Percentiles rank a stretch among this genome's conserved stretches.
phyloP scores from a whole-genome alignment of 805 yeast species.

The Dipodascopsis uninucleata region DNA sequence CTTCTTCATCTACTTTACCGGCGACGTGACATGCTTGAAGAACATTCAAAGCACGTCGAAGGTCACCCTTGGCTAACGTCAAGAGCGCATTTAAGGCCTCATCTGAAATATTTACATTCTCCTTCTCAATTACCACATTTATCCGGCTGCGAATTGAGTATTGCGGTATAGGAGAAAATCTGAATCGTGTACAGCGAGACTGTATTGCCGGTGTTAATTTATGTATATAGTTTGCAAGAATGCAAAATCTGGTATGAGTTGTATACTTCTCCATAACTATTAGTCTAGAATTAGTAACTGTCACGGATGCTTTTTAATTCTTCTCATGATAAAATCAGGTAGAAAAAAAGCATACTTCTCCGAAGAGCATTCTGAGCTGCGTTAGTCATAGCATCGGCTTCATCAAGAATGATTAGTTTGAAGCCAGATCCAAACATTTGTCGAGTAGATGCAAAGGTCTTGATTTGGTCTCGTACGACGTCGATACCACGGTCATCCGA shows the following conservation, averaged over 20 bases:
- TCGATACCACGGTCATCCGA: slow-evolving; percentile 97
- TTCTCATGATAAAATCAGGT: slow-evolving; percentile 66
- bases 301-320: slow-evolving; percentile 49
- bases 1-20: slow-evolving; percentile 38
- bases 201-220: slow-evolving; percentile 91
- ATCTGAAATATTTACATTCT: slow-evolving; percentile 53
- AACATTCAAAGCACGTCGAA: slow-evolving; percentile 92
- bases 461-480: slow-evolving; percentile 95
- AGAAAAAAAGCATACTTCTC: slow-evolving; percentile 63
- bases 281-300: neutral
- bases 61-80: slow-evolving; percentile 82
- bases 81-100: slow-evolving; percentile 67
- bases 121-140: slow-evolving; percentile 63
- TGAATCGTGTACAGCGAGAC: slow-evolving; percentile 91
- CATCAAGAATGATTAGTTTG: slow-evolving; percentile 87
- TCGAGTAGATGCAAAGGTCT: slow-evolving; percentile 91
- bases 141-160: slow-evolving; percentile 68
- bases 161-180: slow-evolving; percentile 77
- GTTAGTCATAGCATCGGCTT: slow-evolving; percentile 95
- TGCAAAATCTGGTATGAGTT: slow-evolving; percentile 83
- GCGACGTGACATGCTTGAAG: slow-evolving; percentile 92
- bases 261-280: slow-evolving; percentile 78
- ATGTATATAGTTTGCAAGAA: slow-evolving; percentile 93
- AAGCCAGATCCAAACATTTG: slow-evolving; percentile 95
- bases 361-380: slow-evolving; percentile 95